phyloP scores from a whole-genome alignment of 805 yeast genomes.

The Saturnispora hagleri region DNA sequence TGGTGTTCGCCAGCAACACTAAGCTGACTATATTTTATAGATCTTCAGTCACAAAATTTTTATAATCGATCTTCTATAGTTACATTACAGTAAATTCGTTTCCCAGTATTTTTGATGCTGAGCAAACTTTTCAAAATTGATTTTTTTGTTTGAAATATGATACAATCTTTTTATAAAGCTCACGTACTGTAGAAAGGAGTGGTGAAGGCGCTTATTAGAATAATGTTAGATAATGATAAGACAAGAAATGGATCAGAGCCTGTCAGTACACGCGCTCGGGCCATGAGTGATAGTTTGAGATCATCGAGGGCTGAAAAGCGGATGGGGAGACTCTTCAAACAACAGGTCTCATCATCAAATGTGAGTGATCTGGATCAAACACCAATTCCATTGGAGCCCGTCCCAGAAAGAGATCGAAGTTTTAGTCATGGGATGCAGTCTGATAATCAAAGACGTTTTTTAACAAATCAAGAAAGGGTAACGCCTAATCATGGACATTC shows the following conservation, averaged over 20 bases:
- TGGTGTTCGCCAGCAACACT: conserved; percentile 56
- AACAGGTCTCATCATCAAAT: conserved; percentile 10
- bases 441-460: background rate
- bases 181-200: background rate
- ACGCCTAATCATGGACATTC: conserved; percentile 4
- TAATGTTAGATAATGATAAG: conserved; percentile 2
- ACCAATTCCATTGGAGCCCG: background rate
- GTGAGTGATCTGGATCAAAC: background rate
- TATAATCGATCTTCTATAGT: background rate
- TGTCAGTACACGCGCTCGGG: background rate
- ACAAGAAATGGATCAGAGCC: background rate
- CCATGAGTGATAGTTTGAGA: conserved; percentile 1
- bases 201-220: background rate
- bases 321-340: conserved; percentile 28
- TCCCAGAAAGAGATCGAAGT: background rate
- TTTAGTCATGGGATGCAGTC: background rate
- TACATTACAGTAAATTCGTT: background rate
- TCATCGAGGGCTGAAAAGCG: conserved; percentile 27
- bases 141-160: background rate
- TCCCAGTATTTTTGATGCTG: background rate
- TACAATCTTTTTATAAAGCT: background rate
- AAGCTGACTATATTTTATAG: background rate
- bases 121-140: background rate
- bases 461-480: conserved; percentile 1
- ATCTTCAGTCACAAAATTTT: too few relatives aligned